These are phyloP conservation scores for Neurospora sp. DNA, from an alignment of 495 filamentous ascomycete genomes.

Conservation along the genomic window DNA sequence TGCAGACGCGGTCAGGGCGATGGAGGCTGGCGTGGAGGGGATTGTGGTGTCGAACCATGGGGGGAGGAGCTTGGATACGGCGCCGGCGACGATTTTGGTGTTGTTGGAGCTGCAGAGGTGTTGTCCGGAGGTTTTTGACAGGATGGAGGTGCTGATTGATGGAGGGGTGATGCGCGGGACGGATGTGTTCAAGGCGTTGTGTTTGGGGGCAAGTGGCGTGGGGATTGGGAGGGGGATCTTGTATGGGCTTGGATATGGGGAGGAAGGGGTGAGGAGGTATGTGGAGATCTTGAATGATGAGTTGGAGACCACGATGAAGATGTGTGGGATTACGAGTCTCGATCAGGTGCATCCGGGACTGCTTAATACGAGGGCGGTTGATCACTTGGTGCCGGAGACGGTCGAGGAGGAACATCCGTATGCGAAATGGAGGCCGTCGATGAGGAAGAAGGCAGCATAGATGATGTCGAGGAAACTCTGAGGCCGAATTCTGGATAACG, in stretches of 20 bases:
- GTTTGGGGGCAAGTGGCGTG: constrained; percentile 53
- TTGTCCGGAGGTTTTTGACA: constrained; percentile 49
- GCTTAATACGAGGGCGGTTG: constrained; percentile 60
- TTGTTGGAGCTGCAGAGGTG: constrained; percentile 54
- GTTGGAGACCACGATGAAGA: constrained; percentile 67
- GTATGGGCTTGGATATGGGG: constrained; percentile 59
- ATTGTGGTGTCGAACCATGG: constrained; percentile 62
- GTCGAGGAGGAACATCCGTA: constrained; percentile 48
- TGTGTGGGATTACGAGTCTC: constrained; percentile 63
- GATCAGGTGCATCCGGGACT: constrained; percentile 59
- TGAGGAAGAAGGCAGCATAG: not conserved
- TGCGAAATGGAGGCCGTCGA: constrained; percentile 36
- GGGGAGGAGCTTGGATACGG: constrained; percentile 55
- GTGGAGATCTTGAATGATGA: constrained; percentile 63
- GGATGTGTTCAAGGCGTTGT: constrained; percentile 62
- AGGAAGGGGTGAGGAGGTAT: constrained; percentile 60
- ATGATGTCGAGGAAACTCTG: constrained; percentile 1
- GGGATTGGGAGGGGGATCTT: constrained; percentile 55
- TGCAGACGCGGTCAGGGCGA: constrained; percentile 47
- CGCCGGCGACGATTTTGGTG: constrained; percentile 49
- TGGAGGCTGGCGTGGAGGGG: constrained; percentile 45
- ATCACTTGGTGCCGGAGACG: constrained; percentile 51
- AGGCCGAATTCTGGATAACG: not conserved
- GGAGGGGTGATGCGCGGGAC: constrained; percentile 54
- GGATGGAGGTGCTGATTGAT: constrained; percentile 56